Percentiles rank a stretch among this genome's conserved stretches.
Conservation (phyloP, 352 stramenopile genomes). For the Phytophthora vignae region DNA sequence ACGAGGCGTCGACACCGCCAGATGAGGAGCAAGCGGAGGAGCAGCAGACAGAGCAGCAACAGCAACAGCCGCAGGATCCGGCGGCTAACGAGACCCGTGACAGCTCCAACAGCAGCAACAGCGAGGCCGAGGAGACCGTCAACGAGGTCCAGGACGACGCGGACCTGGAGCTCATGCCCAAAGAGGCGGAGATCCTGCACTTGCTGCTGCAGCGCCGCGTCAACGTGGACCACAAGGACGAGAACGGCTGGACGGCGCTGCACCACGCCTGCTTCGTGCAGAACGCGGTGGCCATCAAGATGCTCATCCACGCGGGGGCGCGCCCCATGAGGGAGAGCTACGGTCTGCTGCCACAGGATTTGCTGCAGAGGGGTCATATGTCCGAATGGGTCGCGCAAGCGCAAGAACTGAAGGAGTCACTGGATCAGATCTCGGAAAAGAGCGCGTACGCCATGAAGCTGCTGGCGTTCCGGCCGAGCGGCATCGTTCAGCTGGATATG, state of each 20-base stretch:
- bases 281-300: constrained; percentile 73
- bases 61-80: not conserved
- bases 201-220: constrained; percentile 74
- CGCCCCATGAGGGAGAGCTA: constrained; percentile 75
- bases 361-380: constrained; percentile 73
- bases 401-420: constrained; percentile 76
- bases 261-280: constrained; percentile 85
- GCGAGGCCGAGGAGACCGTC: constrained; percentile 41
- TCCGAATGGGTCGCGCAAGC: constrained; percentile 74
- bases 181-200: constrained; percentile 80
- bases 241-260: constrained; percentile 86
- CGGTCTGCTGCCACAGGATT: constrained; percentile 81
- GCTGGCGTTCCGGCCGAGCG: constrained; percentile 81
- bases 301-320: constrained; percentile 78
- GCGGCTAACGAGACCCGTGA: constrained; percentile 8
- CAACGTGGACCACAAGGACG: constrained; percentile 84
- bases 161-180: constrained; percentile 66
- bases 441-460: constrained; percentile 76
- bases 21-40: constrained; percentile 1
- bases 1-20: constrained; percentile 21
- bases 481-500: constrained; percentile 86
- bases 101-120: constrained; percentile 28
- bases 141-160: constrained; percentile 60
- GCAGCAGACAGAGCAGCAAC: constrained; percentile 14
- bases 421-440: constrained; percentile 74